These are phyloP conservation scores for Paracoccidioides lutzii DNA, from an alignment of 2,329 filamentous ascomycete genomes.

Conservation along the genomic window DNA sequence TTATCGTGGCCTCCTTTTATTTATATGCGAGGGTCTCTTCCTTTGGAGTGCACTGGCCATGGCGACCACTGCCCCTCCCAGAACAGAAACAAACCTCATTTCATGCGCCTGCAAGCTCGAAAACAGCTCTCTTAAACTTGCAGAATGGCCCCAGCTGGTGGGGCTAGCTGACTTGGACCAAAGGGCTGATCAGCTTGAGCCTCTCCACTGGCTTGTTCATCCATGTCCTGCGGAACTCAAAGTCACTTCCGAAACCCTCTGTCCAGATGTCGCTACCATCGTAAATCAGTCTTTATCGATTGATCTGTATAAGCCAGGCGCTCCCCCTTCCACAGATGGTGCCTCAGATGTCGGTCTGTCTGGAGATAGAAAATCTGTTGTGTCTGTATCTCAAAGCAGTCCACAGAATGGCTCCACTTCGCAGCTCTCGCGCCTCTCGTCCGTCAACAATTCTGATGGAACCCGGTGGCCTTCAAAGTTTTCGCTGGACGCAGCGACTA, in stretches of 20 bases:
- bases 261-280: not conserved
- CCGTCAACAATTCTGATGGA: not conserved
- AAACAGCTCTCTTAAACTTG: not conserved
- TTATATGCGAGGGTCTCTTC: too few species aligned
- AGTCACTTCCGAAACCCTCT: not conserved
- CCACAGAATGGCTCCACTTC: not conserved
- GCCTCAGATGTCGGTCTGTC: not conserved
- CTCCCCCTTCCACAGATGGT: not conserved
- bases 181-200: not conserved
- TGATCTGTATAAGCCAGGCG: not conserved
- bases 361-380: not conserved
- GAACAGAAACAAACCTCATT: not conserved
- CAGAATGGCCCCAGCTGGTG: not conserved
- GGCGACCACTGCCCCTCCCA: not conserved
- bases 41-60: not conserved
- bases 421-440: not conserved
- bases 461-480: not conserved
- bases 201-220: conserved; percentile 2
- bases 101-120: not conserved
- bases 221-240: conserved; percentile 1
- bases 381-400: not conserved
- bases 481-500: not conserved
- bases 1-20: too few species aligned
- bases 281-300: not conserved
- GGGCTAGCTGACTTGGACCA: not conserved